Evolutionary conservation across 2,329 filamentous ascomycete species (phyloP), one percentile per base, ranked within the genome.

Genomic region (Pseudocercospora fijiensis): DNA sequence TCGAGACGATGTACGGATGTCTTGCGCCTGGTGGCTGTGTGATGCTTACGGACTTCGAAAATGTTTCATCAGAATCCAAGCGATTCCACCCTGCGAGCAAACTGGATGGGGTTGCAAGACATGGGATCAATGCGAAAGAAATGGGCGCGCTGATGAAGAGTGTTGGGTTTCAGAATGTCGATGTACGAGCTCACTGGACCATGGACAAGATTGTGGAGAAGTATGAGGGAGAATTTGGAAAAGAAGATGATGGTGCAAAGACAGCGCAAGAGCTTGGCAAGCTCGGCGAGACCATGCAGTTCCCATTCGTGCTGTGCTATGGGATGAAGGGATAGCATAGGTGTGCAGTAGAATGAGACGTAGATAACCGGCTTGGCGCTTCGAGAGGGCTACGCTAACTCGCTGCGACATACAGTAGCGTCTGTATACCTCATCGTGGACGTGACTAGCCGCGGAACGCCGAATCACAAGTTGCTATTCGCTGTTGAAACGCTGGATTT

Each of bases 31-130:
- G 64, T 1, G 70, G 69, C 7, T 62, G 60, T 24, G 49, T 70
- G 9, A 72, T 71, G 69, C 62, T 71, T 33, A 72, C 70, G 11
- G 70, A 72, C 45, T 72, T 72, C 57, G 65, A 72, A 37, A 69
- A 72, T 20, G 69, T 70, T 51, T 69, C 68, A 3, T 63, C 69
- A 10, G 65, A 72, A 52, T 67, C 70, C 10, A 67, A 65, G 58
- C 58, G 69, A 7, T 72, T 72, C 30, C 70, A 72, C 57, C 65
- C 70, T 9, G 65, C 56, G 4, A 58, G 60, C 8, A 72, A 70
- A 58, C 67, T 72, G 65, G 68, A 62, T 7, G 70, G 70, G 1
- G 67, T 72, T 8, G 69, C 68, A 37, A 56, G 70, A 51, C 69
- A 72, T 63, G 70, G 70, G 1, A 71, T 72, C 53, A 51, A 70